Base-by-base conservation (phyloP, 768 basidiomycete genomes). In the Paxillus rubicundulus region DNA sequence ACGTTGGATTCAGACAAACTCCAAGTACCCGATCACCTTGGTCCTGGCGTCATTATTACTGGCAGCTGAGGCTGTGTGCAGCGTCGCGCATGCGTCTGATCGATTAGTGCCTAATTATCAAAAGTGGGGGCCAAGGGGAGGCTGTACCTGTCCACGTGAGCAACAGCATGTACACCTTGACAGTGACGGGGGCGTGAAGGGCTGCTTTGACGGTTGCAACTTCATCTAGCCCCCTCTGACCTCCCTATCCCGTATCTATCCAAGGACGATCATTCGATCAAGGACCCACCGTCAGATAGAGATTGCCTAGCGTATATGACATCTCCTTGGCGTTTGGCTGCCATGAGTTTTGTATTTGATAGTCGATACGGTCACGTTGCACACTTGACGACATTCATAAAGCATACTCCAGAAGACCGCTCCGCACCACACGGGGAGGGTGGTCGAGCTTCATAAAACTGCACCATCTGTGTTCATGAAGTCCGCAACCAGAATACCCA, bases 391-490 rank as follows among this genome's bases (percentile, higher is more conserved):
- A 17, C 38, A n/a, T 16, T 38, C 30, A 62, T 53, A 38, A 55
- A 41, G 47, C 14, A 43, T 52, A 56, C 53, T 24, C 4, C 24
- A 24, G 24, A 24, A 33, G 33, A 14, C 59, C 57, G 56, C 47
- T 39, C 64, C 64, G 65, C 28, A 50, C 49, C 45, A 37, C 24
- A 58, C 64, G 65, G 24, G 65, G 67, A 27, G 14, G 28, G 54
- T 41, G 28, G 17, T 50, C 18, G 40, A 44, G 24, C 42, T 14
- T 46, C 45, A 46, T 46, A 12, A 37, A 24, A 18, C 3, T 24
- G 3, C 24, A 6, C 24, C 24, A 24, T 6, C 24, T 5, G 24
- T 5, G 24, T 24, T 24, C 24, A 4, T 6, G 24, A 24, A 24
- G 24, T n/a, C n/a, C n/a, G n/a, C n/a, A n/a, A n/a, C n/a, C 24